These are phyloP conservation scores for Crucihimalaya himalaica DNA, from an alignment of 345 rosid genomes.

Conservation along the genomic window DNA sequence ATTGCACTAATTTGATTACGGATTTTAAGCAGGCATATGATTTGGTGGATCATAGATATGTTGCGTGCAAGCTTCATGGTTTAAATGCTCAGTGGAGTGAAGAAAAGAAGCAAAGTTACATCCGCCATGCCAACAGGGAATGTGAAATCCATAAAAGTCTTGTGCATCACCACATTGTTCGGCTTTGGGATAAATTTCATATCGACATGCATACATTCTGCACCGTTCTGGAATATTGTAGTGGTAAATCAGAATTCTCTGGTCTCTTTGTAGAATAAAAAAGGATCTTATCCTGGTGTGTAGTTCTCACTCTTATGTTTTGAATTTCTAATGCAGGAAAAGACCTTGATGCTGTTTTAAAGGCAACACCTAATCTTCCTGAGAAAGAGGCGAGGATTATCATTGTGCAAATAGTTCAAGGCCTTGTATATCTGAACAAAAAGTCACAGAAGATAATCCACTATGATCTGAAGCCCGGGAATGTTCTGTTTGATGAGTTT, in stretches of 20 bases:
- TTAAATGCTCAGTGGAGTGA: constrained; percentile 99
- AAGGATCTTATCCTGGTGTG: constrained; percentile 4
- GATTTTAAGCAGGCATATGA: constrained; percentile 96
- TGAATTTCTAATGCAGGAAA: constrained; percentile 60
- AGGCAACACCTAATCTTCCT: constrained; percentile 89
- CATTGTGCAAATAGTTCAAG: constrained; percentile 94
- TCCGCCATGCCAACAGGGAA: constrained; percentile 93
- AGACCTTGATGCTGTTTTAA: constrained; percentile 97
- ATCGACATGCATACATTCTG: constrained; percentile 96
- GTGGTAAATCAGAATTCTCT: constrained; percentile 56
- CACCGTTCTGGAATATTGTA: constrained; percentile 94
- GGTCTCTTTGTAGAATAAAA: constrained; percentile 1
- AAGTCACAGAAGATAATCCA: constrained; percentile 88
- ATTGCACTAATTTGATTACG: constrained; percentile 65
- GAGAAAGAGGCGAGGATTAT: constrained; percentile 95
- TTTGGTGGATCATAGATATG: constrained; percentile 92
- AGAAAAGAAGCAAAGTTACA: constrained; percentile 98
- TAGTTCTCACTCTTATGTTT: constrained; percentile 19
- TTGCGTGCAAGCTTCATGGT: constrained; percentile 98
- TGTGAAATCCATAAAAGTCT: constrained; percentile 94
- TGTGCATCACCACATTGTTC: constrained; percentile 97
- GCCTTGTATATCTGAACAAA: constrained; percentile 91
- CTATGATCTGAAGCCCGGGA: constrained; percentile 99
- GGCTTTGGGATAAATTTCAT: constrained; percentile 98
- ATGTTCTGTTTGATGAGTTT: constrained; percentile 94